phyloP scores from a whole-genome alignment of 371 early-diverging fungal species.

The Actinomortierella ambigua region DNA sequence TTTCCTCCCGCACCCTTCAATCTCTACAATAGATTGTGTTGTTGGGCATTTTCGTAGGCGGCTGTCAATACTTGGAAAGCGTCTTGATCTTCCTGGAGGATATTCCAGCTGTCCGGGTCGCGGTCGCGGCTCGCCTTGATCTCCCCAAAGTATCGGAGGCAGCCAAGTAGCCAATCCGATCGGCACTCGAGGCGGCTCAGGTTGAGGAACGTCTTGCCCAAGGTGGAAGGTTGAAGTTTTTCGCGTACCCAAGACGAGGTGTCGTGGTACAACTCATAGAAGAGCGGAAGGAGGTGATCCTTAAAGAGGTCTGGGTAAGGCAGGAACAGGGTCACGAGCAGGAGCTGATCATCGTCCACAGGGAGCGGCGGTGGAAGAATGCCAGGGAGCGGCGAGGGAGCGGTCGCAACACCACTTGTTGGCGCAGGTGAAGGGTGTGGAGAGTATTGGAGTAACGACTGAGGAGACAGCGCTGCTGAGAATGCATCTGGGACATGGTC shows the following conservation, averaged over 20 bases:
- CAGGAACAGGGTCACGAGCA: constrained; percentile 11
- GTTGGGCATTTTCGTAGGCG: constrained; percentile 6
- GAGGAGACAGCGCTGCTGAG: neutral
- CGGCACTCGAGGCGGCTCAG: constrained; percentile 20
- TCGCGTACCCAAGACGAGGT: constrained; percentile 5
- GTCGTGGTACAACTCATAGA: constrained; percentile 17
- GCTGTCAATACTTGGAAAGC: constrained; percentile 6
- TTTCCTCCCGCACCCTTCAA: too few relatives aligned
- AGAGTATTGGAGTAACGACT: neutral
- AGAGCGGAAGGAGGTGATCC: constrained; percentile 8
- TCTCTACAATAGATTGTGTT: constrained; percentile 6
- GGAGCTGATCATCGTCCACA: neutral
- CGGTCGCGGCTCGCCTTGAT: neutral
- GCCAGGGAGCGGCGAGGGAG: neutral
- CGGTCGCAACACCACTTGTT: neutral
- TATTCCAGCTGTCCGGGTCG: neutral
- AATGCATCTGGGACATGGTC: neutral
- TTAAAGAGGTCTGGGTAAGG: constrained; percentile 19
- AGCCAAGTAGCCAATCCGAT: constrained; percentile 1
- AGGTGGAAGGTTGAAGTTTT: constrained; percentile 7
- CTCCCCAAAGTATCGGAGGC: constrained; percentile 19
- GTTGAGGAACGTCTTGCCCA: constrained; percentile 14
- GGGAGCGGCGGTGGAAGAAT: neutral
- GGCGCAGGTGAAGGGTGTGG: too few relatives aligned
- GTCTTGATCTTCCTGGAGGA: neutral